These are phyloP conservation scores for Pyricularia sp. DNA, from an alignment of 2,329 filamentous ascomycete species.

Conservation along the genomic window DNA sequence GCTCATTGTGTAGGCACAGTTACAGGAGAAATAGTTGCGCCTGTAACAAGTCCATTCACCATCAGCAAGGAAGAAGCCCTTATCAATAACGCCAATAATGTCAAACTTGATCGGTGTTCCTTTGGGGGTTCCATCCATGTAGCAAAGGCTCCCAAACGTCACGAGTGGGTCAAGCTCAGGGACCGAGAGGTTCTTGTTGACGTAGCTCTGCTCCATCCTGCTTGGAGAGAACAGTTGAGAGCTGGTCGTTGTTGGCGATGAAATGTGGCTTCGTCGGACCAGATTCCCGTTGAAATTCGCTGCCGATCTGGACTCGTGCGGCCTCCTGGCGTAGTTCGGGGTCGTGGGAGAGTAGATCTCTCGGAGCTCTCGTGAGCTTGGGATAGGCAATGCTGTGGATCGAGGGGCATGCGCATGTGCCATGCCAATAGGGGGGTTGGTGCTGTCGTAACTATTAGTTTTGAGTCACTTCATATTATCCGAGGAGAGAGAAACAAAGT, in stretches of 20 bases:
- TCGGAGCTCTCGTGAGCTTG: slow-evolving; percentile 38
- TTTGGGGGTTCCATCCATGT: slow-evolving; percentile 38
- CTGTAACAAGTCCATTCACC: slow-evolving; percentile 88
- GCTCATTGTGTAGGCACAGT: slow-evolving; percentile 65
- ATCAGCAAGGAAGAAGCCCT: slow-evolving; percentile 77
- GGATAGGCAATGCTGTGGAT: slow-evolving; percentile 41
- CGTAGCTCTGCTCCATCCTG: slow-evolving; percentile 41
- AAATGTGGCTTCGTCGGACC: slow-evolving; percentile 40
- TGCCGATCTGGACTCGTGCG: slow-evolving; percentile 43
- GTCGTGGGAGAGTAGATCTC: slow-evolving; percentile 44
- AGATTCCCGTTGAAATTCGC: slow-evolving; percentile 33
- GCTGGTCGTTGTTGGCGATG: slow-evolving; percentile 43
- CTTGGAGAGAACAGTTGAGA: slow-evolving; percentile 33
- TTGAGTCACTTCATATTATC: neutral
- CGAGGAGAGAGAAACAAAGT: neutral
- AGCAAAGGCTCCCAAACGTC: slow-evolving; percentile 51
- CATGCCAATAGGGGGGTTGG: slow-evolving; percentile 43
- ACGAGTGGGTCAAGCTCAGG: slow-evolving; percentile 40
- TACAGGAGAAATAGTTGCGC: slow-evolving; percentile 83
- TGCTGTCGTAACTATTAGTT: slow-evolving; percentile 30
- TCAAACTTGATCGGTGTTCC: slow-evolving; percentile 53
- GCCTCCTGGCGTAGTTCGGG: slow-evolving; percentile 36
- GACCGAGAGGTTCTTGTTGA: slow-evolving; percentile 19
- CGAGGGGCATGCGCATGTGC: slow-evolving; percentile 41
- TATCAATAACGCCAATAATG: slow-evolving; percentile 74